Evolutionary conservation across 345 rosid genomes (phyloP).

Genomic region (Salix purpurea): DNA sequence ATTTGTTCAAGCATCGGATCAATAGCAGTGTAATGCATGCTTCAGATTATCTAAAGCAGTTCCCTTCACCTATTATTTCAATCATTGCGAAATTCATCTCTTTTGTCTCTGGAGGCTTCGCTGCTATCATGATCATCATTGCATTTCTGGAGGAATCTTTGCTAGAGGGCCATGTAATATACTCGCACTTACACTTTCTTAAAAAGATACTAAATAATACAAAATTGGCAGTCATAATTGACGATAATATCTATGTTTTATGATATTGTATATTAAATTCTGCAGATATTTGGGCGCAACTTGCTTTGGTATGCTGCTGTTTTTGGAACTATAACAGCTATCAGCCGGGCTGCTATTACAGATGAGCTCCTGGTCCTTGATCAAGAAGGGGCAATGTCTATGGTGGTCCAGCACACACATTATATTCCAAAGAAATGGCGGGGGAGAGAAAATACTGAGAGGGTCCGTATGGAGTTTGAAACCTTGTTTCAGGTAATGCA

Average conservation of each 20-base stretch:
- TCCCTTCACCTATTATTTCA: constrained; percentile 88
- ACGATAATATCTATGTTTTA: neutral
- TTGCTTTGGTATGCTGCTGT: constrained; percentile 98
- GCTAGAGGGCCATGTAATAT: constrained; percentile 90
- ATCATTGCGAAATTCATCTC: constrained; percentile 88
- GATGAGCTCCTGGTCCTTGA: constrained; percentile 87
- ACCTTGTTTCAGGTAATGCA: constrained; percentile 80
- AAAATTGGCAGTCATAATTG: neutral
- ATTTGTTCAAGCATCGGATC: constrained; percentile 95
- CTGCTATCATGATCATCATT: constrained; percentile 89
- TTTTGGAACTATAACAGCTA: constrained; percentile 93
- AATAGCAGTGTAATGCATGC: constrained; percentile 81
- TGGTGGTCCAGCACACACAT: constrained; percentile 89
- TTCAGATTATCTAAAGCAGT: constrained; percentile 82
- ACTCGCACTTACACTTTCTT: constrained; percentile 8
- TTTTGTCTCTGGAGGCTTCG: constrained; percentile 96
- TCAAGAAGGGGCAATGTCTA: constrained; percentile 82
- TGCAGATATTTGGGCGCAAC: constrained; percentile 95
- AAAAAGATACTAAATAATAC: neutral
- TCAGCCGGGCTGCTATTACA: constrained; percentile 87
- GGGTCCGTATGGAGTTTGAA: constrained; percentile 77
- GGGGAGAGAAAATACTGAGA: constrained; percentile 74
- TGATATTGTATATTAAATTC: constrained; percentile 3
- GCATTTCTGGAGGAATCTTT: constrained; percentile 97
- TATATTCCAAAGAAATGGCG: constrained; percentile 99